Conservation (phyloP, 2,329 filamentous ascomycete genomes). For the Salinomyces thailandicus region DNA sequence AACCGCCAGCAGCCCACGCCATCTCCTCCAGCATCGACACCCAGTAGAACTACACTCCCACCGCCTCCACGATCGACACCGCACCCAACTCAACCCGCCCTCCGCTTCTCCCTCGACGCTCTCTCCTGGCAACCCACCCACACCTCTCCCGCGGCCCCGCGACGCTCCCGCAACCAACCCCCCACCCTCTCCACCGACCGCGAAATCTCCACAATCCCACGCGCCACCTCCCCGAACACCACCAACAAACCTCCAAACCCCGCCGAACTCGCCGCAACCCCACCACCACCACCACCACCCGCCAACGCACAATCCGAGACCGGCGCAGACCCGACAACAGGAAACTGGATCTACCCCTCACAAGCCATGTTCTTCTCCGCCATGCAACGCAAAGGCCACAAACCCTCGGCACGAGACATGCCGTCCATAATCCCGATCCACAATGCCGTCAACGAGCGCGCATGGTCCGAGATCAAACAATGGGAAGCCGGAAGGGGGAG, state of each 20-base stretch:
- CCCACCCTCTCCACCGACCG: slow-evolving; percentile 52
- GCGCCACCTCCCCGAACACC: slow-evolving; percentile 28
- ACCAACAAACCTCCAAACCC: slow-evolving; percentile 28
- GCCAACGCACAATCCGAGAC: slow-evolving; percentile 74
- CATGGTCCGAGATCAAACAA: slow-evolving; percentile 80
- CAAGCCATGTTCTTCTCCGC: slow-evolving; percentile 98
- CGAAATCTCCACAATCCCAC: slow-evolving; percentile 65
- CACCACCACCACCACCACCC: slow-evolving; percentile 25
- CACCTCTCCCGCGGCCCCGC: slow-evolving; percentile 8
- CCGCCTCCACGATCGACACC: slow-evolving; percentile 9
- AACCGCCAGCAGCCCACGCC: slow-evolving; percentile 20
- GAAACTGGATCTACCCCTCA: slow-evolving; percentile 95
- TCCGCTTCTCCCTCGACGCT: slow-evolving; percentile 20
- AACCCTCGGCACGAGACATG: slow-evolving; percentile 64
- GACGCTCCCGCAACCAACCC: background rate
- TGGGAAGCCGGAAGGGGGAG: slow-evolving; percentile 65
- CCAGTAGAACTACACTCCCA: slow-evolving; percentile 2
- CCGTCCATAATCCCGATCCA: slow-evolving; percentile 90
- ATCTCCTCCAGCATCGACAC: slow-evolving; percentile 10
- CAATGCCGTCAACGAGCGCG: slow-evolving; percentile 95
- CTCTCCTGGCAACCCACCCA: slow-evolving; percentile 14
- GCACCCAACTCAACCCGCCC: slow-evolving; percentile 15
- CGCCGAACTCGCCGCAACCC: slow-evolving; percentile 21
- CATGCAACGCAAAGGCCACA: slow-evolving; percentile 82
- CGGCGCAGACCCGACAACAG: slow-evolving; percentile 55